A percentile compares a stretch with the other conserved stretches of the same genome.
phyloP scores from a whole-genome alignment of 2,329 filamentous ascomycete genomes.

The Diaporthe australafricana region DNA sequence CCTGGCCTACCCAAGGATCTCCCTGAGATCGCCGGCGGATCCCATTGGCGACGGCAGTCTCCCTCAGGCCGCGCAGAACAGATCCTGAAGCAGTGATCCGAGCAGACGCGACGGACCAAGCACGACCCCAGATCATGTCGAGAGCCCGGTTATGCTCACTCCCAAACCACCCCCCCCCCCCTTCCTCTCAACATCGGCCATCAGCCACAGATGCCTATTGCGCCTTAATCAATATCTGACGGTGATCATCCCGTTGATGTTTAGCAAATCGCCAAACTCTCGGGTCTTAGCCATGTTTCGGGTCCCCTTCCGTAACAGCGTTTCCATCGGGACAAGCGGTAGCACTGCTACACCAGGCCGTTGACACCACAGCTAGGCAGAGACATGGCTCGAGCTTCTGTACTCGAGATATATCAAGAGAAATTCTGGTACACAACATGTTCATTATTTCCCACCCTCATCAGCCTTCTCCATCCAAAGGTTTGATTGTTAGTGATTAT shows the following conservation, averaged over 20 bases:
- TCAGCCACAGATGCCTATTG: neutral
- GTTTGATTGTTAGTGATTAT: conserved; percentile 22
- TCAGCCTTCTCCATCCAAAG: conserved; percentile 9
- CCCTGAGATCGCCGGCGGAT: conserved; percentile 15
- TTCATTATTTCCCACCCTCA: neutral
- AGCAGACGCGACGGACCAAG: conserved; percentile 9
- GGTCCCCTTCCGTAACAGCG: conserved; percentile 8
- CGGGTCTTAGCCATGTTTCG: conserved; percentile 23
- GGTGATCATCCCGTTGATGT: conserved; percentile 23
- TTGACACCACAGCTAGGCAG: conserved; percentile 2
- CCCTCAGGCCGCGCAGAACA: neutral
- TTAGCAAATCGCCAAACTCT: conserved; percentile 23
- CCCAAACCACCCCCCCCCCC: neutral
- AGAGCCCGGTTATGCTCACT: neutral
- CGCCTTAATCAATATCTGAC: conserved; percentile 6
- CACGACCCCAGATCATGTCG: conserved; percentile 11
- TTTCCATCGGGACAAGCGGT: conserved; percentile 17
- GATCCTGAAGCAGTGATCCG: conserved; percentile 26
- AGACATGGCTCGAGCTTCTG: conserved; percentile 18
- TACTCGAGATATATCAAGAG: conserved; percentile 19
- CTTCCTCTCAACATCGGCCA: too few species aligned
- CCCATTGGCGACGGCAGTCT: neutral
- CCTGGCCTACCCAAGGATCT: neutral
- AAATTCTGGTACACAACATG: neutral
- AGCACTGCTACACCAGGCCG: conserved; percentile 2